These are phyloP conservation scores for Trypanosoma mega DNA, from an alignment of 208 protist species.

Conservation along the genomic window DNA sequence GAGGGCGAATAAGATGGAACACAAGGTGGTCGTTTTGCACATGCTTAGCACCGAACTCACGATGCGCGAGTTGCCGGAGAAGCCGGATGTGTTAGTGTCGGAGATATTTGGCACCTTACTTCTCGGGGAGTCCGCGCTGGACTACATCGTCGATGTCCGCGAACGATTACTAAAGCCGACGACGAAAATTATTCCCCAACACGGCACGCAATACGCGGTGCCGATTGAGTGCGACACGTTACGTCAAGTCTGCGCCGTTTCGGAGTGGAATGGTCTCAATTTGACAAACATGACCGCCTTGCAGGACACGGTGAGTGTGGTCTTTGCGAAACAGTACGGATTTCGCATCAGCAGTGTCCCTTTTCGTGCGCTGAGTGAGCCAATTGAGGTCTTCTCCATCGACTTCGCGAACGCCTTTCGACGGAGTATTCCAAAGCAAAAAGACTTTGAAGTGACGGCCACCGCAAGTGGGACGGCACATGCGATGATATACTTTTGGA, in stretches of 20 bases:
- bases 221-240: conserved; percentile 85
- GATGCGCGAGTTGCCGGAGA: conserved; percentile 53
- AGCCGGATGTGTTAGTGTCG: conserved; percentile 84
- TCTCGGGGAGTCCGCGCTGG: conserved; percentile 87
- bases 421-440: conserved; percentile 9
- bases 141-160: conserved; percentile 90
- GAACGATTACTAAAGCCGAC: conserved; percentile 61
- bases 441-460: conserved; percentile 45
- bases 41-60: conserved; percentile 87
- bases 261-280: conserved; percentile 78
- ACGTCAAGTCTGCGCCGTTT: conserved; percentile 67
- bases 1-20: conserved; percentile 63
- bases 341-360: conserved; percentile 89
- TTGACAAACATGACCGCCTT: conserved; percentile 83
- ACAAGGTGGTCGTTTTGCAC: conserved; percentile 79
- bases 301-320: conserved; percentile 86
- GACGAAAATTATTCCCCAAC: conserved; percentile 79
- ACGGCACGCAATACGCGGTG: conserved; percentile 89
- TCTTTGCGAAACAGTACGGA: conserved; percentile 95
- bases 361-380: conserved; percentile 58
- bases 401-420: conserved; percentile 70
- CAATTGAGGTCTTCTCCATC: conserved; percentile 74
- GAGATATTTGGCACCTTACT: conserved; percentile 94
- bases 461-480: conserved; percentile 68
- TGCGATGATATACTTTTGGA: conserved; percentile 88